Percentiles rank a stretch among this genome's conserved stretches.
These are phyloP conservation scores for Durio zibethinus DNA, from an alignment of 345 rosid genomes.

Conservation along the genomic window DNA sequence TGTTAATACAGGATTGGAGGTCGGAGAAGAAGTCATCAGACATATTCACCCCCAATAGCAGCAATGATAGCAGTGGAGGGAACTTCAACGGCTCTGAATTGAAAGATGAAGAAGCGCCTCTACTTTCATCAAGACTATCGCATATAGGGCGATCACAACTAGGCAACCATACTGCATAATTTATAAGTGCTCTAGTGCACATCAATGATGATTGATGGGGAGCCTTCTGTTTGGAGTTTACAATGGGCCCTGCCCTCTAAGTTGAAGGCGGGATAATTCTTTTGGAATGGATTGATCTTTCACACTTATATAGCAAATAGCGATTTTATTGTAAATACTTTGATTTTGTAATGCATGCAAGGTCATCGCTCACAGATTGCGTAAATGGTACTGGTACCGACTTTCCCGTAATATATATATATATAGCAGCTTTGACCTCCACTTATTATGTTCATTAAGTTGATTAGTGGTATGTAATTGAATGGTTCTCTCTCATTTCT, in stretches of 20 bases:
- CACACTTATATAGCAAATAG: constrained; percentile 6
- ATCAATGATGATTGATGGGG: background rate
- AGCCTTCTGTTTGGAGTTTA: background rate
- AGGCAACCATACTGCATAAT: constrained; percentile 45
- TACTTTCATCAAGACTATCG: constrained; percentile 65
- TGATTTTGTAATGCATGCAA: background rate
- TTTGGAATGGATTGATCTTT: constrained; percentile 10
- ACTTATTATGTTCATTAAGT: background rate
- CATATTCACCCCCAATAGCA: constrained; percentile 47
- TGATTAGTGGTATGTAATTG: background rate
- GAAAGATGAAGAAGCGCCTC: constrained; percentile 82
- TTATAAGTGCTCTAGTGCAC: background rate
- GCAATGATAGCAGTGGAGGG: constrained; percentile 37
- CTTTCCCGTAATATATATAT: too few species aligned
- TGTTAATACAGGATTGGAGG: constrained; percentile 69
- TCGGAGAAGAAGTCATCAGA: constrained; percentile 94
- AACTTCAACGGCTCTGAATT: constrained; percentile 33
- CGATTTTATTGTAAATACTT: constrained; percentile 14
- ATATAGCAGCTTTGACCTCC: background rate
- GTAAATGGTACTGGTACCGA: too few species aligned
- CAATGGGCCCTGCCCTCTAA: constrained; percentile 6
- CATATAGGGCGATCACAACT: constrained; percentile 82
- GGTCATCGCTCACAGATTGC: too few species aligned
- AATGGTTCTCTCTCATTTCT: too few species aligned
- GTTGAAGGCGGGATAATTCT: background rate